These are phyloP conservation scores for Astragalus glycyphyllos DNA, from an alignment of 306 rosid genomes.

Conservation along the genomic window DNA sequence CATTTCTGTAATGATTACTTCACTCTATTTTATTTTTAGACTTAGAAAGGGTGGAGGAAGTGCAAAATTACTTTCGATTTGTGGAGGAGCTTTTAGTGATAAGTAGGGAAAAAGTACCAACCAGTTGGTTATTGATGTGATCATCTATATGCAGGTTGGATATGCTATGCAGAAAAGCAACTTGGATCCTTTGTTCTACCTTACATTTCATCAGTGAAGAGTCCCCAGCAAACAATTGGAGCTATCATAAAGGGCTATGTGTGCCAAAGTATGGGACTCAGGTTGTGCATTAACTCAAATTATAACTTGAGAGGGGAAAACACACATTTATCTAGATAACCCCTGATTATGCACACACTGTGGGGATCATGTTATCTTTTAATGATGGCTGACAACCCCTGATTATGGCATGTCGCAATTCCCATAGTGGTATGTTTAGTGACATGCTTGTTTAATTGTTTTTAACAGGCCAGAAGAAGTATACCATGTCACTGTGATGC, in stretches of 20 bases:
- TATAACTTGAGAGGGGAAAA: not conserved
- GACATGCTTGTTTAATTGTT: constrained; percentile 27
- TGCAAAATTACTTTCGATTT: constrained; percentile 30
- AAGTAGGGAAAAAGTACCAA: constrained; percentile 6
- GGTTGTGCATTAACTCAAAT: constrained; percentile 57
- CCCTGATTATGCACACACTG: no score
- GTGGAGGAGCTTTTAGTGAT: not conserved
- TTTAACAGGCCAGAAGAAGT: constrained; percentile 78
- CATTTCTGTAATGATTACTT: not conserved
- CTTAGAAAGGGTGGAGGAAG: not conserved
- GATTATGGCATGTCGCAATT: constrained; percentile 30
- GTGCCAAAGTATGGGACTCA: constrained; percentile 73
- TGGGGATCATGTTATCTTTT: constrained; percentile 15
- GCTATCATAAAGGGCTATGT: constrained; percentile 69
- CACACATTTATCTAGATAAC: not conserved
- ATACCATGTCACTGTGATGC: constrained; percentile 96
- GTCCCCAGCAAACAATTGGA: constrained; percentile 94
- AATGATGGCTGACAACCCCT: constrained; percentile 20
- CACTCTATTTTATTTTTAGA: not conserved
- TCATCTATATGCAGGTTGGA: constrained; percentile 74
- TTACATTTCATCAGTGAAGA: constrained; percentile 81
- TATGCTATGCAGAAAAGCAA: constrained; percentile 98
- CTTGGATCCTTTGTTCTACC: constrained; percentile 89
- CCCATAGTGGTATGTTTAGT: constrained; percentile 10
- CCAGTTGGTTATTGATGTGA: constrained; percentile 10